Evolutionary conservation across 225 moss, liverwort and hornwort species (phyloP).

Genomic region (Sphagnum contortum): DNA sequence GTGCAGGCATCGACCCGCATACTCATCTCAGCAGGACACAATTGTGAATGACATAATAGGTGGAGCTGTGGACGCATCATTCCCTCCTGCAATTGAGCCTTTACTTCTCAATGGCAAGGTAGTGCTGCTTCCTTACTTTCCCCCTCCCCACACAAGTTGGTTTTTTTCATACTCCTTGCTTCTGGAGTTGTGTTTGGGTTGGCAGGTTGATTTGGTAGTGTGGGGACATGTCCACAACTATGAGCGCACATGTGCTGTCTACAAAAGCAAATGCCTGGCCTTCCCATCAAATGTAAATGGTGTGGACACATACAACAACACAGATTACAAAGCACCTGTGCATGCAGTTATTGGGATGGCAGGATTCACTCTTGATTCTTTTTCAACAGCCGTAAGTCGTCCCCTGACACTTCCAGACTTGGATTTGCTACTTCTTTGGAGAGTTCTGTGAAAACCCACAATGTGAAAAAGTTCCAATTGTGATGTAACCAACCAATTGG

Average conservation of each 20-base stretch:
- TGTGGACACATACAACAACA: conserved; percentile 30
- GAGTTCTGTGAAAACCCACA: no score
- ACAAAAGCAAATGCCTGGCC: conserved; percentile 28
- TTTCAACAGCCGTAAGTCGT: conserved; percentile 4
- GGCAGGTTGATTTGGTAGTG: conserved; percentile 41
- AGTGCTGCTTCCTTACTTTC: neutral
- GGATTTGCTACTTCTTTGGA: no score
- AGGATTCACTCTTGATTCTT: conserved; percentile 22
- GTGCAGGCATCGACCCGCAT: conserved; percentile 85
- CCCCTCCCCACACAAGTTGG: no score
- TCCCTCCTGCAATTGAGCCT: conserved; percentile 39
- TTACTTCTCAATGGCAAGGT: conserved; percentile 32
- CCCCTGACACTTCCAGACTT: no score
- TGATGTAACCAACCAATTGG: no score
- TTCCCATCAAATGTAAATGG: conserved; percentile 21
- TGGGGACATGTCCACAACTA: conserved; percentile 73
- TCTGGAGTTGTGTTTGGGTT: no score
- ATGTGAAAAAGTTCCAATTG: no score
- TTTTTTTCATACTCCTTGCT: neutral
- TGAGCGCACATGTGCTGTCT: conserved; percentile 43
- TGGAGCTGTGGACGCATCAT: conserved; percentile 56
- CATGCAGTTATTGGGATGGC: conserved; percentile 48
- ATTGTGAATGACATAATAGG: conserved; percentile 9
- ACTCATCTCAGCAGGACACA: conserved; percentile 39
- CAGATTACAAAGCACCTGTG: conserved; percentile 39